A percentile compares a stretch with the other conserved stretches of the same genome.
These are phyloP conservation scores for Margaritispora aquatica DNA, from an alignment of 495 filamentous ascomycete species.

Conservation along the genomic window DNA sequence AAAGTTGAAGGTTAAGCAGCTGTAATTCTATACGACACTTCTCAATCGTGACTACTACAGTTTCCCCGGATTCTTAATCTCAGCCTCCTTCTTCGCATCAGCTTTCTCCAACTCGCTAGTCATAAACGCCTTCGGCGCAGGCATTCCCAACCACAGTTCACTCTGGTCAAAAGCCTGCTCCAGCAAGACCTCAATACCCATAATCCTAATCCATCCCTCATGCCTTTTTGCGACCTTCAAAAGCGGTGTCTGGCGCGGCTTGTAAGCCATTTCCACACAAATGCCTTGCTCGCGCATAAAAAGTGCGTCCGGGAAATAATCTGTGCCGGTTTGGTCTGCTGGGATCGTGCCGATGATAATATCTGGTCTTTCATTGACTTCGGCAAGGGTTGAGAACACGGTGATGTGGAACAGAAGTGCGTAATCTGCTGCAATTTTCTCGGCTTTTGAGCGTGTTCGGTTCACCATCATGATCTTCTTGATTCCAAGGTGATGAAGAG, in stretches of 20 bases:
- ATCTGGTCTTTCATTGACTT: not conserved
- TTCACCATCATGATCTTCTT: conserved; percentile 47
- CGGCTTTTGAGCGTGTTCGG: not conserved
- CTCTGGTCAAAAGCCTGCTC: conserved; percentile 4
- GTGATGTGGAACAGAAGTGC: not conserved
- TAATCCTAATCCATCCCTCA: not conserved
- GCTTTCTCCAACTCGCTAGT: not conserved
- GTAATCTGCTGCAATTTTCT: not conserved
- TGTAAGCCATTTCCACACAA: conserved; percentile 7
- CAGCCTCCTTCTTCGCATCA: not conserved
- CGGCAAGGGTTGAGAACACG: not conserved
- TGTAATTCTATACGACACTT: too few relatives aligned
- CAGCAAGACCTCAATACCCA: conserved; percentile 1
- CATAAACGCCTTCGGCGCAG: not conserved
- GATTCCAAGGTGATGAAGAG: conserved; percentile 75
- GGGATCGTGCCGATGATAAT: conserved; percentile 3
- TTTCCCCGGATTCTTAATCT: not conserved
- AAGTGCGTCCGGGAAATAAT: not conserved
- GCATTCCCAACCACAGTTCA: not conserved
- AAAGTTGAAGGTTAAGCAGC: not conserved
- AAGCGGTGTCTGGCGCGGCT: not conserved
- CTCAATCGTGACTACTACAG: too few relatives aligned
- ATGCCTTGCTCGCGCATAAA: not conserved
- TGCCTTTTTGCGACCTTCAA: conserved; percentile 2
- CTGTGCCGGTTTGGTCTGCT: not conserved